Percentiles rank a stretch among this genome's conserved stretches.
These are phyloP conservation scores for Aureobasidium namibiae DNA, from an alignment of 2,329 filamentous ascomycete genomes.

Conservation along the genomic window DNA sequence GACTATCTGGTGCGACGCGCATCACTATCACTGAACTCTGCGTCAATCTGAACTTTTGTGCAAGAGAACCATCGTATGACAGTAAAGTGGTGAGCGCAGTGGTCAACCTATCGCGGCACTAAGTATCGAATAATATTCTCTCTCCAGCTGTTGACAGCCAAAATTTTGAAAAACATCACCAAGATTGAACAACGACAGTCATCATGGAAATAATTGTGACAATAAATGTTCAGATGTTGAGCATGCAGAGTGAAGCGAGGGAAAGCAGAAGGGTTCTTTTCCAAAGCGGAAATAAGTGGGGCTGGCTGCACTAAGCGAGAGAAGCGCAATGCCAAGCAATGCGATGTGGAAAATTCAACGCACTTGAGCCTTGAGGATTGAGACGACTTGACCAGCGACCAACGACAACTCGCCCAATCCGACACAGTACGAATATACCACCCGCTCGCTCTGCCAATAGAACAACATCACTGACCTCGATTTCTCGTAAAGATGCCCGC, in stretches of 20 bases:
- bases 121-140: background rate
- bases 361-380: background rate
- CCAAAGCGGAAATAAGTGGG: constrained; percentile 1
- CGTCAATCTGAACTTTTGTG: too few species aligned
- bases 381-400: constrained; percentile 9
- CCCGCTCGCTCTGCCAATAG: background rate
- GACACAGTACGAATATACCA: constrained; percentile 13
- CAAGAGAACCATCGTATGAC: too few species aligned
- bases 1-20: background rate
- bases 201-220: background rate
- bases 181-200: background rate
- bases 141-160: background rate
- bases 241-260: background rate
- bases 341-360: constrained; percentile 6
- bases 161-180: background rate
- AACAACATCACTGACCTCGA: background rate
- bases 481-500: constrained; percentile 72
- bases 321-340: too few species aligned
- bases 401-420: constrained; percentile 15
- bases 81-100: too few species aligned
- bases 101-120: background rate
- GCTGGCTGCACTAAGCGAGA: constrained; percentile 5
- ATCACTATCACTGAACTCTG: background rate
- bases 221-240: background rate
- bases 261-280: background rate